Evolutionary conservation across 257 asterid species (phyloP), one percentile per base, ranked within the genome.

Genomic region (Euphrasia confusa): DNA sequence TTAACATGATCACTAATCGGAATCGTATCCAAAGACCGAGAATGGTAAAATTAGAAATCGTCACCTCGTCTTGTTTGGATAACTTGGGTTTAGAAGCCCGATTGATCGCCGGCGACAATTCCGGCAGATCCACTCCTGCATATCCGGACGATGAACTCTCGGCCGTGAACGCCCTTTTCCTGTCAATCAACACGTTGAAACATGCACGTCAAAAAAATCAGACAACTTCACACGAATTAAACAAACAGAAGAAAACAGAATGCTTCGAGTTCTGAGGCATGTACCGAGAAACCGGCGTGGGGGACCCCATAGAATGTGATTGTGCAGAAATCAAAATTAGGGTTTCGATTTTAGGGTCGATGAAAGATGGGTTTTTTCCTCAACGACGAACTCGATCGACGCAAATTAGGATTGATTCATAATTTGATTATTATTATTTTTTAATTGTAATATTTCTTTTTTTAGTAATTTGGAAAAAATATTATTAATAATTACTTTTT

Each of bases 101-200:
- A 75, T 65, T 73, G 63, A 27, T 55, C 47, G 83, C 84, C 61
- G 87, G 83, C 68, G 84, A 33, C n/a, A 76, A 65, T 69, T 87
- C 95, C 73, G 72, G 65, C 70, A 70, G 87, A 13, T 81, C 93
- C 67, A 71, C 82, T 10, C 81, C 90, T 55, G 74, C 68, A 60
- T 71, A 80, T 64, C 47, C 69, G 15, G 85, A 50, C 60, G 88
- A 82, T 14, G 90, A 83, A 77, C 80, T 78, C 44, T 85, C 87
- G 15, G 78, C 85, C n/a, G 77, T 62, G 55, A 85, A 80, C 58
- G 71, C 79, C 78, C 85, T 79, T 75, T 85, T 85, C 93, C 97
- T 87, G 48, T 18, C 21, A 66, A 71, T 72, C 70, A 69, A 54
- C 64, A 69, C 67, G 18, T 1, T 28, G 9, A 55, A 55, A 74